Evolutionary conservation across 1,139 yeast species (phyloP), one percentile per base, ranked within the genome.

Genomic region (Candida gigantensis): DNA sequence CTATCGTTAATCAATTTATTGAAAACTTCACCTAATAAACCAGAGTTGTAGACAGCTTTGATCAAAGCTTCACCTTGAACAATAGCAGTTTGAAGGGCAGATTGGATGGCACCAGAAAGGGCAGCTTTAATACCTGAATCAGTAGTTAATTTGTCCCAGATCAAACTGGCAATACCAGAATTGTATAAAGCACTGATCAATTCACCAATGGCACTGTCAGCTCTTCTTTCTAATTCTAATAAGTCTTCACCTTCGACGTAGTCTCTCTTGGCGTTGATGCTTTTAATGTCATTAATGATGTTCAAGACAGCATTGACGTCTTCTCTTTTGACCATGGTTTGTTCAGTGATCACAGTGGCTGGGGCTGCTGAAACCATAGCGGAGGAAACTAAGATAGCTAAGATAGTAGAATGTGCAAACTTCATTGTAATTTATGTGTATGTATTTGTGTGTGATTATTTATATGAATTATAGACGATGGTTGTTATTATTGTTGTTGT

Each of bases 51-150:
- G 44, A 71, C 48, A 42, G 74, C 75, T 44, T 56, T 52, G 46
- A 71, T 54, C 51, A 71, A 69, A 39, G 68, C 58, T 39, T 74
- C 72, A 43, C 69, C 76, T 46, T 68, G 63, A 32, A 63, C 68
- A 46, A 69, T 37, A 34, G 67, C 66, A 36, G 65, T 60, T 45
- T 57, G 55, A 39, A 69, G 38, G 31, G 72, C 60, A 28, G 61
- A 40, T 55, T 66, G 60, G 43, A 60, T 52, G 39, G 68, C 57
- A 28, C 51, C 40, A 28, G 44, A 42, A 23, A 71, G 39, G 30
- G 67, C 51, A 33, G 54, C 28, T 36, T 46, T 53, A 41, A 71
- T 56, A 16, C 52, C 54, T 18, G 55, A 37, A 48, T 65, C 61
- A 39, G 56, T 53, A 43, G 74, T 62, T 41, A 71, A 56, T 34